Base-by-base conservation (phyloP, 306 rosid species). In the Casuarina equisetifolia region DNA sequence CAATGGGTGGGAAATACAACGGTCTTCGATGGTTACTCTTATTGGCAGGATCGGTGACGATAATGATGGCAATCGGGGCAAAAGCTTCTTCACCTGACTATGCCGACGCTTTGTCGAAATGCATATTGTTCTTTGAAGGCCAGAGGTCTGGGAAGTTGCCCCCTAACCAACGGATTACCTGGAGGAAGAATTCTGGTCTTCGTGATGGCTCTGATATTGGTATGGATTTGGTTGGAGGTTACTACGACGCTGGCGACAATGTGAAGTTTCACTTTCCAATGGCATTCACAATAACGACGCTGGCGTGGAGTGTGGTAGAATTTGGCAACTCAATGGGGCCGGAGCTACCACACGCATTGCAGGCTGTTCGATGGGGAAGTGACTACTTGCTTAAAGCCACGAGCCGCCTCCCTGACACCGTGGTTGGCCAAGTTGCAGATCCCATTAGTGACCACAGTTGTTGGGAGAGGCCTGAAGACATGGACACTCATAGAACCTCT, bases 391-490 rank as follows among this genome's bases (percentile, higher is more conserved):
- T 87, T 0, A 89, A 89, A 55, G 81, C 90, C 80, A 87, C 91
- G 10, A 71, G 73, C 39, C 66, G 73, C 39, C 66, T 32, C 15
- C 87, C 87, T 5, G 72, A 72, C 0, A 0, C 57, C 43, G 90
- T 89, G 25, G 72, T 84, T 61, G 90, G 74, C 4, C 80, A 69
- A 59, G 91, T 87, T n/a, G 93, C 88, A 2, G 90, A 90, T 12
- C 89, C 93, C 3, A 1, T 70, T 39, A 57, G 11, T 10, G 90
- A 90, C 49, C 93, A 87, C 15, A 11, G 11, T 61, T 89, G 91
- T 53, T 89, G 91, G 91, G 74, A 89, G 78, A 89, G 93, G 52
- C 93, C 90, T 15, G 91, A 89, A 67, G 93, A 87, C 67, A 82
- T 89, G 93, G 91, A 89, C 80, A 82, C 87, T 0, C 89, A 76